These are phyloP conservation scores for Puccinia polysora DNA, from an alignment of 1,284 basidiomycete genomes.

Conservation along the genomic window DNA sequence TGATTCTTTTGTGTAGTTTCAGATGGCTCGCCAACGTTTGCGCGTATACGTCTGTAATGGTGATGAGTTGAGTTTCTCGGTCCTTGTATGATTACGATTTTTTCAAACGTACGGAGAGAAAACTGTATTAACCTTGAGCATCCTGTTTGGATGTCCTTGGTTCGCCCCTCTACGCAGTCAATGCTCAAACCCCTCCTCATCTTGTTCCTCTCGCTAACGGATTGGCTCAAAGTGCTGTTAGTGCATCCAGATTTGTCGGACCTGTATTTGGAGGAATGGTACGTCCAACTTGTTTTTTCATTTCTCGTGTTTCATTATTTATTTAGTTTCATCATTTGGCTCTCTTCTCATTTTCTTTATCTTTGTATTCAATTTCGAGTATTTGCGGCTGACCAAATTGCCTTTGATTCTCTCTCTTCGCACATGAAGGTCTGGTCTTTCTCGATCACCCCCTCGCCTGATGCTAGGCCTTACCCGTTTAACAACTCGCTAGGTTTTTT, in stretches of 20 bases:
- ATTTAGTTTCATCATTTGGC: slow-evolving; percentile 18
- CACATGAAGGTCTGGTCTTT: slow-evolving; percentile 48
- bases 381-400: background rate
- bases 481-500: slow-evolving; percentile 47
- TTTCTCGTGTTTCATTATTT: background rate
- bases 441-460: slow-evolving; percentile 48
- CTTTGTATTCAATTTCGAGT: background rate
- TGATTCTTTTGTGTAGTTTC: slow-evolving; percentile 53
- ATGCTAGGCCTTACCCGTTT: slow-evolving; percentile 45
- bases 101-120: background rate
- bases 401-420: slow-evolving; percentile 45
- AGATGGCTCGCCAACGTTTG: slow-evolving; percentile 54
- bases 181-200: slow-evolving; percentile 55
- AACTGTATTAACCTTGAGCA: background rate
- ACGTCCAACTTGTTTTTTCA: background rate
- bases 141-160: slow-evolving; percentile 22
- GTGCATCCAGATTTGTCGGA: slow-evolving; percentile 54
- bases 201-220: slow-evolving; percentile 55
- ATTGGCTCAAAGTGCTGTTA: slow-evolving; percentile 54
- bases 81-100: background rate
- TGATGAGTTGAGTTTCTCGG: slow-evolving; percentile 40
- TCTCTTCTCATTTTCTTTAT: too few species aligned
- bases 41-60: slow-evolving; percentile 52
- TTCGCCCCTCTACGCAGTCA: too few species aligned
- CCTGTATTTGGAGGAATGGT: slow-evolving; percentile 49